These are phyloP conservation scores for Giardia muris DNA, from an alignment of 208 protist genomes.

Conservation along the genomic window DNA sequence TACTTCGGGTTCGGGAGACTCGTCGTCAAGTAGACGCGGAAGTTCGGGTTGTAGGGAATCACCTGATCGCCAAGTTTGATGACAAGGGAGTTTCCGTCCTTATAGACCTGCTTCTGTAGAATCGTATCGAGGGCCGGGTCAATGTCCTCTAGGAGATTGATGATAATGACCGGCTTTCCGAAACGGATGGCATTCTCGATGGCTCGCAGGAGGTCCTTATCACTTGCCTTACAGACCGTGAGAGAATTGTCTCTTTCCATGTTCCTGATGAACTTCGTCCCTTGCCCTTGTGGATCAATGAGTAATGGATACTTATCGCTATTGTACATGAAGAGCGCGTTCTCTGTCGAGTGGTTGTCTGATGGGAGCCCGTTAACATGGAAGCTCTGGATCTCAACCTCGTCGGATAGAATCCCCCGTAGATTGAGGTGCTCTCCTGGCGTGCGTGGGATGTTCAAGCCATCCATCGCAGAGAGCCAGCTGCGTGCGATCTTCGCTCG, in stretches of 20 bases:
- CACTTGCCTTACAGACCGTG: constrained; percentile 75
- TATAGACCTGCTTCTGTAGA: constrained; percentile 78
- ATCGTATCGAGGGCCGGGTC: constrained; percentile 91
- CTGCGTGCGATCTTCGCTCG: constrained; percentile 63
- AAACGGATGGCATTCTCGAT: constrained; percentile 88
- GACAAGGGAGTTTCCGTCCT: constrained; percentile 66
- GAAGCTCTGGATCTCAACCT: constrained; percentile 77
- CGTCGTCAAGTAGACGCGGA: constrained; percentile 82
- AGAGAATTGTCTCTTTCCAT: constrained; percentile 69
- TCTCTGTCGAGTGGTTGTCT: constrained; percentile 89
- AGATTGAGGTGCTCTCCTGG: constrained; percentile 65
- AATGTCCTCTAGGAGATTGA: constrained; percentile 90
- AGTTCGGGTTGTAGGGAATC: constrained; percentile 86
- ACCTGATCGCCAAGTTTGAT: constrained; percentile 89
- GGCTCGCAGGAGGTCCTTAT: constrained; percentile 80
- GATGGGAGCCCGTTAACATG: constrained; percentile 73
- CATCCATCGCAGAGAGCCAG: constrained; percentile 65
- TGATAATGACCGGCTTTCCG: constrained; percentile 87
- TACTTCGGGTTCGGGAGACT: constrained; percentile 92
- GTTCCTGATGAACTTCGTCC: constrained; percentile 89
- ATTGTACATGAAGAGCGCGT: constrained; percentile 79
- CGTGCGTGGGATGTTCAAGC: constrained; percentile 66
- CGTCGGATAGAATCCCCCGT: constrained; percentile 84
- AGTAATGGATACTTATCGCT: constrained; percentile 80
- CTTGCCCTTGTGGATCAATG: constrained; percentile 96